Conservation (phyloP, 352 stramenopile genomes). For the Phytopythium boreale region DNA sequence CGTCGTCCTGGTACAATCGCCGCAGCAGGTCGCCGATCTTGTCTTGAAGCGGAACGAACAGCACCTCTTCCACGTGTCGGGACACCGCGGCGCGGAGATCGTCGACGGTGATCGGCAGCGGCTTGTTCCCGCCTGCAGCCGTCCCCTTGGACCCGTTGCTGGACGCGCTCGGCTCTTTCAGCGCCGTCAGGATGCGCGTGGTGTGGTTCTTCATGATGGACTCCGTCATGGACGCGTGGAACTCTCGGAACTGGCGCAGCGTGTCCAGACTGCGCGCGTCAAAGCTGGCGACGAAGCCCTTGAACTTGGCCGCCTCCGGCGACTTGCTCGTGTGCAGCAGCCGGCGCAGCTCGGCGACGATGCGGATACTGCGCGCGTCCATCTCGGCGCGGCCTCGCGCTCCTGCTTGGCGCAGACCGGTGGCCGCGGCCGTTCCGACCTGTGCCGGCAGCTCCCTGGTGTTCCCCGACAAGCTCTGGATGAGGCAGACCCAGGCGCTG, state of each 20-base stretch:
- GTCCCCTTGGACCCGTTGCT: slow-evolving; percentile 1
- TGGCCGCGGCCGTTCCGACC: slow-evolving; percentile 31
- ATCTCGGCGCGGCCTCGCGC: slow-evolving; percentile 33
- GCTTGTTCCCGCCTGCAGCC: not conserved
- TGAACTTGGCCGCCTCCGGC: slow-evolving; percentile 62
- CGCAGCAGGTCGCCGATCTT: slow-evolving; percentile 55
- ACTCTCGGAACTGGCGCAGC: slow-evolving; percentile 59
- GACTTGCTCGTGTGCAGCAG: slow-evolving; percentile 80
- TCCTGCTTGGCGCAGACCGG: slow-evolving; percentile 32
- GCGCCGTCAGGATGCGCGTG: slow-evolving; percentile 51
- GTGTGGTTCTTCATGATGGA: slow-evolving; percentile 66
- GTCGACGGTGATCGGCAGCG: slow-evolving; percentile 41
- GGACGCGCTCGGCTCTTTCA: slow-evolving; percentile 41
- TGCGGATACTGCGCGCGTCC: slow-evolving; percentile 72
- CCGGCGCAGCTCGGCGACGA: slow-evolving; percentile 73
- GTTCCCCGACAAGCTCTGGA: slow-evolving; percentile 63
- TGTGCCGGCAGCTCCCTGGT: slow-evolving; percentile 30
- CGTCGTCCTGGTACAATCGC: slow-evolving; percentile 68
- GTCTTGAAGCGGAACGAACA: slow-evolving; percentile 68
- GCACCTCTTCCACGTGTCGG: slow-evolving; percentile 78
- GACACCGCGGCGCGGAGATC: slow-evolving; percentile 60
- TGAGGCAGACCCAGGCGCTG: slow-evolving; percentile 81
- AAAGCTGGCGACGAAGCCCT: slow-evolving; percentile 59
- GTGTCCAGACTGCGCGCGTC: slow-evolving; percentile 38
- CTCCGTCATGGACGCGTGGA: slow-evolving; percentile 54